Base-by-base conservation (phyloP, 345 rosid species). In the Populus nigra region DNA sequence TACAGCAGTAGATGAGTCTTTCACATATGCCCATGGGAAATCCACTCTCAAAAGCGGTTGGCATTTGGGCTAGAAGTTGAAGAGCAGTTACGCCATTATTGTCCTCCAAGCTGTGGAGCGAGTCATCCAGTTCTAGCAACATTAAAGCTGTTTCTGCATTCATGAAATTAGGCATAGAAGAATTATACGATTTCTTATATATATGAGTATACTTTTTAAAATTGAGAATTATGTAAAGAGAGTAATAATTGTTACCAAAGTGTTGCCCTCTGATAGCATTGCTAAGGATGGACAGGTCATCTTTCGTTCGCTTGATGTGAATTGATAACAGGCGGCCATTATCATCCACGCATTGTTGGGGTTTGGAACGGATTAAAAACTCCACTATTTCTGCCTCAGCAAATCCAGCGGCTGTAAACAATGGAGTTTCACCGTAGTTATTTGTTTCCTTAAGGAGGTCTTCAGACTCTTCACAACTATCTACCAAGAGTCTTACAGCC, bases 221-320 rank as follows among this genome's bases (percentile, higher is more conserved):
- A 23, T 16, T 5, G 49, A 45, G 17, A 45, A 45, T 12, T 6
- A 0, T 33, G 3, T 33, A 33, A n/a, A 71, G 41, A 39, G 12
- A 49, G 13, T 39, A 12, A 39, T 0, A 45, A 41, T 41, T 9
- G 3, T 41, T 29, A 82, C 83, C 85, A 16, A 47, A 29, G 50
- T 85, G 80, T 36, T 76, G 76, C 20, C 81, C 68, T 3, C 73
- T 57, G 65, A 83, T 72, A 31, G 86, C 68, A 49, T 65, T 68
- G 29, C 80, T 81, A 73, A 85, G 43, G 43, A 39, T 39, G 10
- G 43, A 39, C 11, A 39, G 11, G 43, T 5, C 11, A 39, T 39
- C 43, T 8, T 8, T 22, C 43, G 18, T 53, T 85, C 87, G 17
- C 68, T 45, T 2, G 49, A 17, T 17, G 49, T 45, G 49, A 45